These are phyloP conservation scores for Biscogniauxia marginata DNA, from an alignment of 2,329 filamentous ascomycete species.

Conservation along the genomic window DNA sequence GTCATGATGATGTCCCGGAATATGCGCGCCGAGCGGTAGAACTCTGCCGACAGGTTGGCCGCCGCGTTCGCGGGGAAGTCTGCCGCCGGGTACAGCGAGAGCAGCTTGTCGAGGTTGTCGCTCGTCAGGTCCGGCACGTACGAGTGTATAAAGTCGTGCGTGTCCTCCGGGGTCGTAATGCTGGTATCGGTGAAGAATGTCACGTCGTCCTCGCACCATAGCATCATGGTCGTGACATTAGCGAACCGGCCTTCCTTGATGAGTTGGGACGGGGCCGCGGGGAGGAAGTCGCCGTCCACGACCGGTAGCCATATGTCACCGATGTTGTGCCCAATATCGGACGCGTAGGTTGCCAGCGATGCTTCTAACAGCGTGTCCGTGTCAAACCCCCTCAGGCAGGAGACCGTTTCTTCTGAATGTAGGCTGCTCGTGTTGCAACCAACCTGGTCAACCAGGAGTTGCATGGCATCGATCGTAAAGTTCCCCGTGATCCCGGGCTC, in stretches of 20 bases:
- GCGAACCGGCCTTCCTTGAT: constrained; percentile 40
- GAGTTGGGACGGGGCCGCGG: constrained; percentile 41
- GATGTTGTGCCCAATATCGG: constrained; percentile 44
- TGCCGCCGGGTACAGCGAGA: constrained; percentile 48
- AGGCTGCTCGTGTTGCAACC: constrained; percentile 42
- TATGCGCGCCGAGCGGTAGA: constrained; percentile 48
- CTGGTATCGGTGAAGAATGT: constrained; percentile 40
- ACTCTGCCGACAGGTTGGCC: constrained; percentile 44
- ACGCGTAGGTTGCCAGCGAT: constrained; percentile 40
- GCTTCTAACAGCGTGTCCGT: constrained; percentile 43
- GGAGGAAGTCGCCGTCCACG: constrained; percentile 50
- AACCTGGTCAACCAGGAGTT: constrained; percentile 39
- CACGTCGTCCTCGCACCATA: constrained; percentile 46
- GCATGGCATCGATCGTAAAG: constrained; percentile 48
- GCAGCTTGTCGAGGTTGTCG: constrained; percentile 38
- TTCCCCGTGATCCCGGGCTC: constrained; percentile 51
- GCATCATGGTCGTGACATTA: constrained; percentile 40
- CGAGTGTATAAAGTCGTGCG: constrained; percentile 36
- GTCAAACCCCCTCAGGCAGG: constrained; percentile 45
- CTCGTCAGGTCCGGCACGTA: constrained; percentile 39
- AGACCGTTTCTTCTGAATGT: constrained; percentile 42
- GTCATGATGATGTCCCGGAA: constrained; percentile 52
- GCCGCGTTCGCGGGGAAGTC: constrained; percentile 42
- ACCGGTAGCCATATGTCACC: constrained; percentile 52
- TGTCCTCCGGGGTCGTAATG: constrained; percentile 41